Conservation (phyloP, 108 stramenopile species). For the Tribonema minus region DNA sequence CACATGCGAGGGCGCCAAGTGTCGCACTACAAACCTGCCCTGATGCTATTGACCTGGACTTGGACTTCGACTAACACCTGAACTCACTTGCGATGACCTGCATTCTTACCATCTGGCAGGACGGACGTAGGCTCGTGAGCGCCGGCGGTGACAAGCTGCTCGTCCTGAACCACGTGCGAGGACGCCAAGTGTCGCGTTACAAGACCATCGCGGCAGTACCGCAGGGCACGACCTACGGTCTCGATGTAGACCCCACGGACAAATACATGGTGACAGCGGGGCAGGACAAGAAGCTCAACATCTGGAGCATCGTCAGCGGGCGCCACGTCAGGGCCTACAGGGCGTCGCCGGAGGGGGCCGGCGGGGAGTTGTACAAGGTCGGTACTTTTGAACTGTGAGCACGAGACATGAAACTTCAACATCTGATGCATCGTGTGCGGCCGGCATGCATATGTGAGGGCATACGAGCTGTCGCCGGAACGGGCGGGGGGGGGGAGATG, state of each 20-base stretch:
- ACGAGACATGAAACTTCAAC: too few species aligned
- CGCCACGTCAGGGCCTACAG: constrained; percentile 38
- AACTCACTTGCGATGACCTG: too few species aligned
- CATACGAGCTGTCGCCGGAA: too few species aligned
- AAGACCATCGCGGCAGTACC: not conserved
- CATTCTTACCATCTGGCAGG: too few species aligned
- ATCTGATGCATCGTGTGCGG: too few species aligned
- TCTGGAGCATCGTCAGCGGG: constrained; percentile 42
- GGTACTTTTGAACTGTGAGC: too few species aligned
- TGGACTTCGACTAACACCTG: too few species aligned
- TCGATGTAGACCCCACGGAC: constrained; percentile 42
- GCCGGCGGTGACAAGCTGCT: constrained; percentile 38
- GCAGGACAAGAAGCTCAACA: constrained; percentile 46
- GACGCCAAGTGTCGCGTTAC: not conserved
- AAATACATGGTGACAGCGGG: constrained; percentile 45
- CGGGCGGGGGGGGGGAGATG: constrained; percentile 28
- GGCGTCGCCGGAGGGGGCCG: constrained; percentile 1
- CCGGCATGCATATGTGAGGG: too few species aligned
- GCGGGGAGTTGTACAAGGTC: constrained; percentile 48
- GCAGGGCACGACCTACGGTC: constrained; percentile 49
- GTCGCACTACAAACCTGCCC: too few species aligned
- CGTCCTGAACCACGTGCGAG: constrained; percentile 10
- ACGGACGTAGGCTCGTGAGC: not conserved
- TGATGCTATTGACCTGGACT: too few species aligned
- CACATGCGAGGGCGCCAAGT: not conserved